Evolutionary conservation across 768 basidiomycete genomes (phyloP).

Genomic region (Naganishia onofrii): DNA sequence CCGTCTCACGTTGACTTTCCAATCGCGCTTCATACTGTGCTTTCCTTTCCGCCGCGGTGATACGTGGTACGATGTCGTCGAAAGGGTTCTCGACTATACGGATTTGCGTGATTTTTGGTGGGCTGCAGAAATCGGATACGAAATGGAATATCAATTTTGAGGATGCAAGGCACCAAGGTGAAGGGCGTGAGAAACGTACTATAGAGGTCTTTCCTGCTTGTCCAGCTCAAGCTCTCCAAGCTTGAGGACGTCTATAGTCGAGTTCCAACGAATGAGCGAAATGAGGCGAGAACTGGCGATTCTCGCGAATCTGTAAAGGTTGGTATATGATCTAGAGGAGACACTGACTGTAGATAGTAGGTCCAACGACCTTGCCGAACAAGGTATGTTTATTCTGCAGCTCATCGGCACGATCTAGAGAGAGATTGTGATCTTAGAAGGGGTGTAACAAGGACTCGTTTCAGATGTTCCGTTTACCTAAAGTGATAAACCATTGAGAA

Average conservation of each 20-base stretch:
- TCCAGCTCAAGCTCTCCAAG: slow-evolving; percentile 71
- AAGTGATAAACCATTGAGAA: slow-evolving; percentile 92
- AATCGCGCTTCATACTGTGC: slow-evolving; percentile 70
- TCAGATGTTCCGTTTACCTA: slow-evolving; percentile 58
- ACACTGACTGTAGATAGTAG: slow-evolving; percentile 48
- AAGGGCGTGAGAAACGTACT: slow-evolving; percentile 56
- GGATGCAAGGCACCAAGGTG: too few species aligned
- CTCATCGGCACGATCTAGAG: slow-evolving; percentile 84
- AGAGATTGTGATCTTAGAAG: not conserved
- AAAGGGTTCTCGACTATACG: slow-evolving; percentile 91
- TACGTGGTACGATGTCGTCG: slow-evolving; percentile 89
- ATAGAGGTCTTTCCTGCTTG: slow-evolving; percentile 44
- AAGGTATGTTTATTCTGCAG: slow-evolving; percentile 91
- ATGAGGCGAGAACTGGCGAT: too few species aligned
- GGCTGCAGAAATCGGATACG: slow-evolving; percentile 56
- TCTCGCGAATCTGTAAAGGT: too few species aligned
- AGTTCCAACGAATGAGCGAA: not conserved
- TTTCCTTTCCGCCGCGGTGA: slow-evolving; percentile 87
- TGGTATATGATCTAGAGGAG: too few species aligned
- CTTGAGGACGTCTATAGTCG: slow-evolving; percentile 74
- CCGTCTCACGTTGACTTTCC: slow-evolving; percentile 43
- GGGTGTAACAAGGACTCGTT: not conserved
- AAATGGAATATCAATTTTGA: not conserved
- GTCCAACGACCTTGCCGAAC: slow-evolving; percentile 67
- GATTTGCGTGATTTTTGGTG: slow-evolving; percentile 83